phyloP scores from a whole-genome alignment of 176 grass and related monocot genomes.

The Otatea glauca region DNA sequence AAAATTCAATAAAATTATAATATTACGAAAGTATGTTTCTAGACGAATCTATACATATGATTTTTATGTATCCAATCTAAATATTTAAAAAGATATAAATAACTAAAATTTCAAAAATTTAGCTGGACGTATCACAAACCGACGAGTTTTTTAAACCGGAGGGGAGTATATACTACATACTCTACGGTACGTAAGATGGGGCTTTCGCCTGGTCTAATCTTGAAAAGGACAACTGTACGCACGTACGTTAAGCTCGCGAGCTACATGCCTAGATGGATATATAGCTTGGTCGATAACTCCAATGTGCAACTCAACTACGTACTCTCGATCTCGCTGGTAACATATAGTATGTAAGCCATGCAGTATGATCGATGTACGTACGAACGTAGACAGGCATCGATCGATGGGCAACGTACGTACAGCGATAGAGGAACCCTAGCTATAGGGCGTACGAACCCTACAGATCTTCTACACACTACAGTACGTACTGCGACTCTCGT shows the following conservation, averaged over 20 bases:
- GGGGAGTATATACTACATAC: neutral
- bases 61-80: too few species aligned
- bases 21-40: too few species aligned
- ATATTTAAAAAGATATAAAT: too few species aligned
- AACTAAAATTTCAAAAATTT: too few species aligned
- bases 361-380: neutral
- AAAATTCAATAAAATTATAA: too few species aligned
- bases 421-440: too few species aligned
- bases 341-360: too few species aligned
- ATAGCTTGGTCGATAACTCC: conserved; percentile 30
- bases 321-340: neutral
- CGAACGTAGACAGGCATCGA: neutral
- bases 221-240: neutral
- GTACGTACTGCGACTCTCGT: too few species aligned
- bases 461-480: neutral
- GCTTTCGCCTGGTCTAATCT: conserved; percentile 17
- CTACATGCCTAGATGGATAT: neutral
- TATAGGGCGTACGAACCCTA: neutral
- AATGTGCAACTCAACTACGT: neutral
- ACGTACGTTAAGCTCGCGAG: conserved; percentile 12
- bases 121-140: too few species aligned
- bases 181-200: conserved; percentile 8
- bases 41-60: too few species aligned
- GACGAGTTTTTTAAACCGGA: too few species aligned
- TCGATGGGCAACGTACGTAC: too few species aligned